These are phyloP conservation scores for Agaricus subrufescens DNA, from an alignment of 768 basidiomycete species.

Conservation along the genomic window DNA sequence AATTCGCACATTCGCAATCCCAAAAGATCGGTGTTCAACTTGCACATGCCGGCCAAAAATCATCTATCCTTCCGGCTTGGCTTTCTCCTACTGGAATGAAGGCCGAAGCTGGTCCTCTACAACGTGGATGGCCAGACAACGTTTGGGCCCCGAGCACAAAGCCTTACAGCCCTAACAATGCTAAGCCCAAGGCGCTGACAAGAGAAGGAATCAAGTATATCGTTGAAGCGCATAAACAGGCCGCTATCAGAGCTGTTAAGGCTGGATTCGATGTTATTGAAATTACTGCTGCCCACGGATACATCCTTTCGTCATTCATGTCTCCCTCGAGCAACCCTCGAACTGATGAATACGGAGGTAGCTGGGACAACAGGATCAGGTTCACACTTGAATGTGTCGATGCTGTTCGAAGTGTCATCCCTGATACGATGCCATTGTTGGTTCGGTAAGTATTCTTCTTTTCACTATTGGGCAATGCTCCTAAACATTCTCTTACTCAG, in stretches of 20 bases:
- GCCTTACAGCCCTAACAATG: constrained; percentile 34
- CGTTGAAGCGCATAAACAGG: constrained; percentile 48
- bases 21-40: constrained; percentile 72
- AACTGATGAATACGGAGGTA: constrained; percentile 67
- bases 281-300: constrained; percentile 64
- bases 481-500: constrained; percentile 20
- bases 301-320: constrained; percentile 50
- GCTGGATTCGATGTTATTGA: constrained; percentile 62
- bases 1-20: constrained; percentile 67
- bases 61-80: constrained; percentile 60
- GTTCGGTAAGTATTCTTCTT: constrained; percentile 38
- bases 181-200: constrained; percentile 52
- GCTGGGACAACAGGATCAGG: constrained; percentile 65
- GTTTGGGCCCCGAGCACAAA: constrained; percentile 56
- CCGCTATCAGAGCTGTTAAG: constrained; percentile 44
- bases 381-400: constrained; percentile 60
- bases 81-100: constrained; percentile 20
- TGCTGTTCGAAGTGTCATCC: constrained; percentile 56
- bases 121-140: constrained; percentile 41
- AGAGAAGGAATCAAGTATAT: constrained; percentile 51
- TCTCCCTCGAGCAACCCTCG: constrained; percentile 59
- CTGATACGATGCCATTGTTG: constrained; percentile 62
- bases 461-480: not conserved
- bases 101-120: constrained; percentile 19
- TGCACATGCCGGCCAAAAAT: constrained; percentile 73